Evolutionary conservation across 305 asterid genomes (phyloP).

Genomic region (Andrographis paniculata): DNA sequence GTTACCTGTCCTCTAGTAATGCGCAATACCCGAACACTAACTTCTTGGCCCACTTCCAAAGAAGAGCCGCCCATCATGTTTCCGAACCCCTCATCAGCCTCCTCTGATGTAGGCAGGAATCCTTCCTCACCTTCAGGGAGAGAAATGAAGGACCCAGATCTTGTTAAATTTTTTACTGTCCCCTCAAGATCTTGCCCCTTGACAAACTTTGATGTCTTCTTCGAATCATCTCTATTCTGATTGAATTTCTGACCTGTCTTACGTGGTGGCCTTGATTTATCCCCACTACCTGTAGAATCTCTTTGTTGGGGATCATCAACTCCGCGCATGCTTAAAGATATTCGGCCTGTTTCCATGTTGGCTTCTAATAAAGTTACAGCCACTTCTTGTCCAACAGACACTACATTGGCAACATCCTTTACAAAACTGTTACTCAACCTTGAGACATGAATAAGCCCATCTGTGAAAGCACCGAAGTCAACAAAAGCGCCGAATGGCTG

Average conservation of each 20-base stretch:
- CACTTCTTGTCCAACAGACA: slow-evolving; percentile 92
- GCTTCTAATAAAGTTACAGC: slow-evolving; percentile 76
- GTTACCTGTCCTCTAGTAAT: slow-evolving; percentile 72
- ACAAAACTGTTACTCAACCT: slow-evolving; percentile 75
- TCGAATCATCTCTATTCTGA: slow-evolving; percentile 46
- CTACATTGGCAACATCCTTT: slow-evolving; percentile 77
- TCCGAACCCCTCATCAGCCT: slow-evolving; percentile 56
- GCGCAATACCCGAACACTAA: slow-evolving; percentile 88
- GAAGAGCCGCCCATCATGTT: slow-evolving; percentile 67
- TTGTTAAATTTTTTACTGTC: slow-evolving; percentile 65
- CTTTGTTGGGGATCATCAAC: slow-evolving; percentile 50
- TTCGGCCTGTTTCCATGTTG: slow-evolving; percentile 65
- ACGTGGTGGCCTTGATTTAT: slow-evolving; percentile 58
- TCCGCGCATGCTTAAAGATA: slow-evolving; percentile 84
- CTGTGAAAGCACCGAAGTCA: slow-evolving; percentile 95
- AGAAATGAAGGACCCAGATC: slow-evolving; percentile 86
- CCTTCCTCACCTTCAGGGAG: slow-evolving; percentile 99
- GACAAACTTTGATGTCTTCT: slow-evolving; percentile 56
- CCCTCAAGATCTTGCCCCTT: slow-evolving; percentile 87
- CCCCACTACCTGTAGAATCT: slow-evolving; percentile 33
- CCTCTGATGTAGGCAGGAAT: slow-evolving; percentile 77
- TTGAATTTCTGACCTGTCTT: slow-evolving; percentile 40
- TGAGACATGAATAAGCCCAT: slow-evolving; percentile 96
- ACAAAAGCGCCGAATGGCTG: slow-evolving; percentile 98
- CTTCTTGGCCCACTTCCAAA: slow-evolving; percentile 74